Evolutionary conservation across 768 basidiomycete genomes (phyloP).

Genomic region (Lactifluus pinguis): DNA sequence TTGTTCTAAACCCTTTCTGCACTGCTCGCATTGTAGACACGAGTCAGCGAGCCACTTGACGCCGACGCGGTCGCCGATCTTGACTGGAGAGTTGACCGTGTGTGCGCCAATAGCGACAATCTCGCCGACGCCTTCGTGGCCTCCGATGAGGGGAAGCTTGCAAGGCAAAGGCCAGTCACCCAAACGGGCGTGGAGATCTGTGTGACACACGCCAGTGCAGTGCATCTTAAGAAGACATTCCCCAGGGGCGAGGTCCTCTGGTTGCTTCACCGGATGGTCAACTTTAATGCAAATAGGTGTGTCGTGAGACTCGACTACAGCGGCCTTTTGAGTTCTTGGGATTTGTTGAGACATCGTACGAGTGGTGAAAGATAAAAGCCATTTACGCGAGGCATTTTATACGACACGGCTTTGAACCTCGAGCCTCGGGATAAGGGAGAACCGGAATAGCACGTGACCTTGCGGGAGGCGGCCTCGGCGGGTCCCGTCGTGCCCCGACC

Average conservation of each 20-base stretch:
- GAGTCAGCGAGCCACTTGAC: conserved; percentile 75
- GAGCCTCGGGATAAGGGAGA: no score
- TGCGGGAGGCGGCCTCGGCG: no score
- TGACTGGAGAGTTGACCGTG: conserved; percentile 50
- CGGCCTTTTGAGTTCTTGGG: conserved; percentile 36
- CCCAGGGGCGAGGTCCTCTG: conserved; percentile 49
- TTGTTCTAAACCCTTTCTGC: conserved; percentile 69
- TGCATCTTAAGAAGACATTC: conserved; percentile 71
- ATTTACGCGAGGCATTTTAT: not conserved
- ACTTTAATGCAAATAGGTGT: conserved; percentile 27
- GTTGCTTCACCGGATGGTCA: conserved; percentile 49
- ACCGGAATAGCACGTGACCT: not conserved
- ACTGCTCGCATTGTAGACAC: conserved; percentile 69
- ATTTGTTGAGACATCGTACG: conserved; percentile 24
- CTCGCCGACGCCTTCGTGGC: conserved; percentile 71
- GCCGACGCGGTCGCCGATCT: conserved; percentile 73
- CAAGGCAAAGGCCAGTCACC: conserved; percentile 77
- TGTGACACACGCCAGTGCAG: conserved; percentile 81
- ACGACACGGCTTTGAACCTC: no score
- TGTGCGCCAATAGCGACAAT: conserved; percentile 72
- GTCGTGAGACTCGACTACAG: conserved; percentile 28
- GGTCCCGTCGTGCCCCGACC: not conserved
- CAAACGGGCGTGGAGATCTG: conserved; percentile 65
- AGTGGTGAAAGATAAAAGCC: not conserved
- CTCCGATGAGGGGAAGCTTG: conserved; percentile 61